Evolutionary conservation across 371 early-diverging fungal species (phyloP).

Genomic region (Syncephalastrum sp.): DNA sequence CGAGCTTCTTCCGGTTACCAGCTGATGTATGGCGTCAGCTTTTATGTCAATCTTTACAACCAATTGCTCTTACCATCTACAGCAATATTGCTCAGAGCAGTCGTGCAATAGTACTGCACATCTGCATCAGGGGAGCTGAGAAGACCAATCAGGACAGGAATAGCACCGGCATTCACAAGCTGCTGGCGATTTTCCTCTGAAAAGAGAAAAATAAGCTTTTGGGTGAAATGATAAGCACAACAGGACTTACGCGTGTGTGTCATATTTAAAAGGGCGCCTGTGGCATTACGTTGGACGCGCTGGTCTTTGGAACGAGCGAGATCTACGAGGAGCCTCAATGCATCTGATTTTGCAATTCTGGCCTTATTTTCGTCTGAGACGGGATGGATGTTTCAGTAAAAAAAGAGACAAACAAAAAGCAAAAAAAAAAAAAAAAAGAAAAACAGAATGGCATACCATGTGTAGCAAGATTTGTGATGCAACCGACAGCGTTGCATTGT

Average conservation of each 20-base stretch:
- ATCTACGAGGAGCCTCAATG: constrained; percentile 72
- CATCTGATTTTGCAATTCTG: constrained; percentile 84
- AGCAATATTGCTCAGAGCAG: constrained; percentile 90
- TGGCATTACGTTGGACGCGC: constrained; percentile 90
- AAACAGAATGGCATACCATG: constrained; percentile 51
- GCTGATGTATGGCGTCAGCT: constrained; percentile 23
- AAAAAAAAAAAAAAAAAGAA: constrained; percentile 2
- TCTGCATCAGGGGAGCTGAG: constrained; percentile 82
- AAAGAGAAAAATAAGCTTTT: constrained; percentile 1
- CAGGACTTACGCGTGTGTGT: constrained; percentile 72
- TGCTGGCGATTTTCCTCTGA: constrained; percentile 81
- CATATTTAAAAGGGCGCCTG: constrained; percentile 93
- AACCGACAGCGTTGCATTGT: constrained; percentile 95
- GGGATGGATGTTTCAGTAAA: too few relatives aligned
- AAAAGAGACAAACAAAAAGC: constrained; percentile 1
- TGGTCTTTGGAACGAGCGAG: constrained; percentile 84
- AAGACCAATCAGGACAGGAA: constrained; percentile 81
- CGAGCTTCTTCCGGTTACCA: constrained; percentile 70
- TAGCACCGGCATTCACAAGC: constrained; percentile 83
- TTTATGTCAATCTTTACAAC: neutral
- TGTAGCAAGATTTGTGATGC: constrained; percentile 93
- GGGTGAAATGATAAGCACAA: neutral
- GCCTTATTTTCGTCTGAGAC: constrained; percentile 83
- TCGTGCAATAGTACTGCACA: constrained; percentile 89
- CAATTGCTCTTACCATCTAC: constrained; percentile 65